Conservation (phyloP, 441 rosid genomes). For the Flueggea neowawraea region DNA sequence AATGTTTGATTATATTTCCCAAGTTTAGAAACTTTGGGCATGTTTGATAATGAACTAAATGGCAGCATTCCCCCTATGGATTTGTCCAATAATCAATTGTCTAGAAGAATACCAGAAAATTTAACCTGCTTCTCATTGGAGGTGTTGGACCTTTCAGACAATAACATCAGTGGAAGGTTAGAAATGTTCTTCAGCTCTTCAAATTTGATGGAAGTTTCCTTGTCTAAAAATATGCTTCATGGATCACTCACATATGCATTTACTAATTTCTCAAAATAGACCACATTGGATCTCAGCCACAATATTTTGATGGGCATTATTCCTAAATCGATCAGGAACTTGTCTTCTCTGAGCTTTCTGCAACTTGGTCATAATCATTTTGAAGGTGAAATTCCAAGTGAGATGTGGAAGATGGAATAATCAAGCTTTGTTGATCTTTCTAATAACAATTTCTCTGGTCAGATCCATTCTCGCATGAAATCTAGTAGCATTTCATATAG, state of each 20-base stretch:
- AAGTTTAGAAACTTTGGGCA: not conserved
- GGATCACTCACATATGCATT: too few species aligned
- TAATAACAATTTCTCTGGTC: slow-evolving; percentile 2
- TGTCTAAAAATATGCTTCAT: slow-evolving; percentile 5
- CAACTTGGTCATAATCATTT: slow-evolving; percentile 5
- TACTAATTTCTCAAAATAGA: not conserved
- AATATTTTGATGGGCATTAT: slow-evolving; percentile 12
- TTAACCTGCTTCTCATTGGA: not conserved
- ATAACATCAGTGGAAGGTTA: too few species aligned
- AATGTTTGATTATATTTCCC: slow-evolving; percentile 14
- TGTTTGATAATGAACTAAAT: slow-evolving; percentile 13
- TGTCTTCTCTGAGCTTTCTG: not conserved
- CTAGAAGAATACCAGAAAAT: not conserved
- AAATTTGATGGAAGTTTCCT: not conserved
- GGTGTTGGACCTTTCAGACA: not conserved
- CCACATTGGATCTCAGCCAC: slow-evolving; percentile 5
- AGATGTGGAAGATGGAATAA: slow-evolving; percentile 9
- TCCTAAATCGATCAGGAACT: slow-evolving; percentile 7
- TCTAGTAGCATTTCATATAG: not conserved
- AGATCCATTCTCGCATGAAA: not conserved
- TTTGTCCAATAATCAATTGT: slow-evolving; percentile 1
- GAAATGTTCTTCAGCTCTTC: not conserved
- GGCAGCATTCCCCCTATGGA: slow-evolving; percentile 17
- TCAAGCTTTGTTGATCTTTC: not conserved
- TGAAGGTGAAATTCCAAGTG: slow-evolving; percentile 8